These are phyloP conservation scores for Fusarium paranaense DNA, from an alignment of 2,329 filamentous ascomycete species.

Conservation along the genomic window DNA sequence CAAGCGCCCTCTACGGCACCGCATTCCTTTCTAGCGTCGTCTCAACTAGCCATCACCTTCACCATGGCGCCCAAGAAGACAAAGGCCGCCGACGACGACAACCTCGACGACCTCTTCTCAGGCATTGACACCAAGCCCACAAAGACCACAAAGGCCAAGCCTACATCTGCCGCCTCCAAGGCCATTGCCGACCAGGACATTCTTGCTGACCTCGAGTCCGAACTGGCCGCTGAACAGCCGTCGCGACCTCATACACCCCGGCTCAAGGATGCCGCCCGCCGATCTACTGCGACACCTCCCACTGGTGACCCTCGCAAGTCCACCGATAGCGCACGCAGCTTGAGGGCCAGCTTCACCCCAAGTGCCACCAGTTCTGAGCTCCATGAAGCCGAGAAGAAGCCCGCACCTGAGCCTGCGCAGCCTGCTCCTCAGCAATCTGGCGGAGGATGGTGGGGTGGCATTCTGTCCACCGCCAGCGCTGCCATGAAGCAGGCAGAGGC, in stretches of 20 bases:
- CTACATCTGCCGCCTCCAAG: constrained; percentile 63
- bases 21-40: background rate
- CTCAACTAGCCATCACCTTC: constrained; percentile 10
- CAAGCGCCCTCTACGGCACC: background rate
- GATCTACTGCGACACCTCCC: constrained; percentile 62
- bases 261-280: constrained; percentile 63
- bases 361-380: constrained; percentile 73
- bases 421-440: constrained; percentile 53
- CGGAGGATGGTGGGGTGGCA: constrained; percentile 89
- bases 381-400: constrained; percentile 67
- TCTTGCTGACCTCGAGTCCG: constrained; percentile 83
- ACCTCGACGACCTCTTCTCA: constrained; percentile 74
- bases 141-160: constrained; percentile 61
- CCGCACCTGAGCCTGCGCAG: constrained; percentile 57
- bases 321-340: constrained; percentile 78
- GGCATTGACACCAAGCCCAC: constrained; percentile 66
- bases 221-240: constrained; percentile 77
- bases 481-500: constrained; percentile 93
- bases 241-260: constrained; percentile 87
- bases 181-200: constrained; percentile 74
- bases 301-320: constrained; percentile 78
- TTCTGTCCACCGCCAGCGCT: constrained; percentile 85
- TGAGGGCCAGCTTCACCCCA: constrained; percentile 78
- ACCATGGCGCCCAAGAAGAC: constrained; percentile 71
- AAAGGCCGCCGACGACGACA: constrained; percentile 70